Evolutionary conservation across 2,329 filamentous ascomycete genomes (phyloP).

Genomic region (Xylaria hypoxylon): DNA sequence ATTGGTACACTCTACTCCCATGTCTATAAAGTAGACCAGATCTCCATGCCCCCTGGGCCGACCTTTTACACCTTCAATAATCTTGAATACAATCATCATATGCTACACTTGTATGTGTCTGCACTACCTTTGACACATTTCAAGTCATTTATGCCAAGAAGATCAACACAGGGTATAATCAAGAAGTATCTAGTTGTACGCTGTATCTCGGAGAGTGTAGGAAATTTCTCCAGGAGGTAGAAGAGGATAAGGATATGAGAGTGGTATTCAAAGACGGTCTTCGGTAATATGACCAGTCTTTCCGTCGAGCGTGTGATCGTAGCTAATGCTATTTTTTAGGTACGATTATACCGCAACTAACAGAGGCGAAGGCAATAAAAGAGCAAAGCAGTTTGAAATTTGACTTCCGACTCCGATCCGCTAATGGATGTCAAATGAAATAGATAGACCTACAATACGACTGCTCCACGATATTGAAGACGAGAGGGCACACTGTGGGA

Average conservation of each 20-base stretch:
- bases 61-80: no score
- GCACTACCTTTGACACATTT: no score
- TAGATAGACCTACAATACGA: neutral
- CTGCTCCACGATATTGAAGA: neutral
- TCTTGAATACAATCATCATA: no score
- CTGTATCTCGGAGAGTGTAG: neutral
- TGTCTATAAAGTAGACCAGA: no score
- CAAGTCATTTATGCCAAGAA: no score
- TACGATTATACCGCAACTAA: constrained; percentile 10
- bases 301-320: neutral
- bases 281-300: neutral
- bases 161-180: no score
- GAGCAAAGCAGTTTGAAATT: constrained; percentile 1
- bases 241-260: neutral
- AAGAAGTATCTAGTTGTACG: neutral
- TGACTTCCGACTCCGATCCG: neutral
- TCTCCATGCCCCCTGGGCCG: no score
- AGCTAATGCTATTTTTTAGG: neutral
- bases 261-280: neutral
- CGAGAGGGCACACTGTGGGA: neutral
- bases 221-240: constrained; percentile 2
- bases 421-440: neutral
- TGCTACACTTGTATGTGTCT: no score
- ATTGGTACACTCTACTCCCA: no score
- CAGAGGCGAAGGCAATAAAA: neutral